These are phyloP conservation scores for Lindgomyces ingoldianus DNA, from an alignment of 495 filamentous ascomycete genomes.

Conservation along the genomic window DNA sequence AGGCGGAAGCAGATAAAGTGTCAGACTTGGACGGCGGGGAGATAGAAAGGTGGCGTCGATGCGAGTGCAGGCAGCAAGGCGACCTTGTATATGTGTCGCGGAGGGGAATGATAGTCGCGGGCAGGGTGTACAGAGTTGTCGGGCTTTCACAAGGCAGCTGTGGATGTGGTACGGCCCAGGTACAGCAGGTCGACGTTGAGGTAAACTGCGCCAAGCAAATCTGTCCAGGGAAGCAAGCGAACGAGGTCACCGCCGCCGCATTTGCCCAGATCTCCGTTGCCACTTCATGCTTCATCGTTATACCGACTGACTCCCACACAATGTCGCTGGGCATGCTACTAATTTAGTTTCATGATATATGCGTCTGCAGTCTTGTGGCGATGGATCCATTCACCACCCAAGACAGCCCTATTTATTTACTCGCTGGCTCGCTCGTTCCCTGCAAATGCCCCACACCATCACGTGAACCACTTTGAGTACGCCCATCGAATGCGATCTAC, in stretches of 20 bases:
- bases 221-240: conserved; percentile 5
- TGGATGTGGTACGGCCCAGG: conserved; percentile 2
- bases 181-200: conserved; percentile 14
- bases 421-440: no score
- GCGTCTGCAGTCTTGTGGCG: no score
- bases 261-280: no score
- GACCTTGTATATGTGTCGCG: background rate
- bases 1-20: background rate
- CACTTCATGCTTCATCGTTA: background rate
- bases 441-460: background rate
- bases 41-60: background rate
- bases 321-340: background rate
- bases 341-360: no score
- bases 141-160: conserved; percentile 33
- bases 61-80: background rate
- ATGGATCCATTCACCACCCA: background rate
- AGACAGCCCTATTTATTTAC: background rate
- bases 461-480: conserved; percentile 60
- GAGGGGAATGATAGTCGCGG: no score
- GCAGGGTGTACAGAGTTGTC: conserved; percentile 8
- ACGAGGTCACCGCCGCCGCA: no score
- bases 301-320: background rate
- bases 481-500: conserved; percentile 83
- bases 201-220: background rate
- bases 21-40: background rate